Base-by-base conservation (phyloP, 129 eudicot genomes). In the Centrapalus pauciflorus region DNA sequence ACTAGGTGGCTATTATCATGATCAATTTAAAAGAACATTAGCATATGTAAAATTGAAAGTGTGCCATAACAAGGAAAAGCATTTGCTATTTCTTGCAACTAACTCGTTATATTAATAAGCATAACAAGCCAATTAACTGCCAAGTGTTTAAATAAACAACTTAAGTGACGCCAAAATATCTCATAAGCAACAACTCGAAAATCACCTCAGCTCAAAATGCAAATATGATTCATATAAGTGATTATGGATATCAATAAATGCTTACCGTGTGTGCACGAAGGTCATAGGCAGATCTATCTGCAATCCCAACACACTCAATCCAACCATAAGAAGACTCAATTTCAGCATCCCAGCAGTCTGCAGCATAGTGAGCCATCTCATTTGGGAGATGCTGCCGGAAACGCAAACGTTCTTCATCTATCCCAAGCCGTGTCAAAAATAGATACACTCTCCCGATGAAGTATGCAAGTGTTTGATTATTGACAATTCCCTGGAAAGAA, bases 321-420 rank as follows among this genome's bases (percentile, higher is more conserved):
- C 89, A 86, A 16, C 89, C 89, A 65, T 86, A 86, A 14, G 95
- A 83, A 61, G 76, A 83, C 43, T 86, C 89, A 0, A 86, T 86
- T 64, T 86, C 95, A 38, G 95, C 89, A 78, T 86, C 95, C 90
- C 95, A 87, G 46, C 95, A 84, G 50, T 87, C 90, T 26, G 85
- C 85, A 43, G 95, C 95, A 76, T 87, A 87, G 72, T 84, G 95
- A 9, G 95, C 95, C 87, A 87, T 87, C 81, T 87, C 95, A 76
- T 87, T 87, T 66, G 87, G 82, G 12, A 86, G 89, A 72, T 83
- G 89, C 43, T 86, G 95, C 30, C 89, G 71, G 74, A 86, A 86
- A 3, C 89, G 77, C 61, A 86, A 69, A 1, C 86, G 77, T 13
- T 86, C 56, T 65, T 78, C 73, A 59, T 87, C 85, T 5, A 87